A percentile compares a stretch with the other conserved stretches of the same genome.
Evolutionary conservation across 2,329 filamentous ascomycete species (phyloP).

Genomic region (Sporothrix pseudoabietina): DNA sequence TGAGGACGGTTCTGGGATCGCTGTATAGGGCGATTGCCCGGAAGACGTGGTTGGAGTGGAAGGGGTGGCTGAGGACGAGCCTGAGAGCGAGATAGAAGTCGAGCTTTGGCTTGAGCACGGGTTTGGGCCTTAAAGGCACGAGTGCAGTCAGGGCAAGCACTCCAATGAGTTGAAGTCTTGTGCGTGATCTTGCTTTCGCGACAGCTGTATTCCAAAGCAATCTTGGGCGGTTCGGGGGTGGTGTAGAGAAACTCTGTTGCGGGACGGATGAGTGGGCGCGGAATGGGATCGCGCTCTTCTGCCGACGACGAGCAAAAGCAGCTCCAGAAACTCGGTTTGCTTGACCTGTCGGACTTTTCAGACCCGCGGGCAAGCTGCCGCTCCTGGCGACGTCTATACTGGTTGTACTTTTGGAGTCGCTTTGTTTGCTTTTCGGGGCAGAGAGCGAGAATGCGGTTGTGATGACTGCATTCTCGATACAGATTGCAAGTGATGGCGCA

Average conservation of each 20-base stretch:
- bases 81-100: background rate
- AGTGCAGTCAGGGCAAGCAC: background rate
- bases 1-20: background rate
- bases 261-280: slow-evolving; percentile 19
- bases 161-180: background rate
- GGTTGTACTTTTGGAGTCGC: slow-evolving; percentile 10
- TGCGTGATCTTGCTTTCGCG: background rate
- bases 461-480: slow-evolving; percentile 25
- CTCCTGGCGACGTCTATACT: background rate
- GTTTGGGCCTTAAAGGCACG: background rate
- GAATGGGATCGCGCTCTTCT: background rate
- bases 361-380: background rate
- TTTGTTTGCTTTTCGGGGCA: slow-evolving; percentile 20
- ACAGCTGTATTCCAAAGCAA: slow-evolving; percentile 18
- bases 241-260: slow-evolving; percentile 15
- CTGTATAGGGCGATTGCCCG: background rate
- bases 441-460: slow-evolving; percentile 28
- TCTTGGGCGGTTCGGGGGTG: slow-evolving; percentile 8
- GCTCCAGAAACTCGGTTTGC: slow-evolving; percentile 14
- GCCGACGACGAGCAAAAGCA: slow-evolving; percentile 6
- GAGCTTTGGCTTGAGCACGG: background rate
- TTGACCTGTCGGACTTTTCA: background rate
- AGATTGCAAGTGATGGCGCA: slow-evolving; percentile 27
- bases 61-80: background rate
- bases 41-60: background rate